These are phyloP conservation scores for Davidsoniella virescens DNA, from an alignment of 2,329 filamentous ascomycete species.

Conservation along the genomic window DNA sequence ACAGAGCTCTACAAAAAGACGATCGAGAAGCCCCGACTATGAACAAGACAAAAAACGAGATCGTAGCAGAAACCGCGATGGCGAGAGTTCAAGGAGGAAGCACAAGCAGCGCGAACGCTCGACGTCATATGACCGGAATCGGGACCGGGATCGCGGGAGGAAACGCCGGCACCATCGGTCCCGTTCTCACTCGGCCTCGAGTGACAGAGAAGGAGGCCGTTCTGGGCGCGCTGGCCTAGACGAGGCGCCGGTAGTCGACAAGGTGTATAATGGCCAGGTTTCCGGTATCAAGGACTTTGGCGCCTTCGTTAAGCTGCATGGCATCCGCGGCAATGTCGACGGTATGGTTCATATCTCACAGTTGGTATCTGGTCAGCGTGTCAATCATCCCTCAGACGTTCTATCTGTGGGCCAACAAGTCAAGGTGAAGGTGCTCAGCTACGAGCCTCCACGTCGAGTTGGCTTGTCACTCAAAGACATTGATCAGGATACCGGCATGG, in stretches of 20 bases:
- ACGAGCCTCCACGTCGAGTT: slow-evolving; percentile 58
- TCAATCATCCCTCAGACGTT: slow-evolving; percentile 84
- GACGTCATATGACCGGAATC: slow-evolving; percentile 25
- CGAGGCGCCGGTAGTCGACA: slow-evolving; percentile 63
- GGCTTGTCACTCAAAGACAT: slow-evolving; percentile 96
- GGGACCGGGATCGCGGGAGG: slow-evolving; percentile 15
- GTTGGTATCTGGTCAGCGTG: slow-evolving; percentile 66
- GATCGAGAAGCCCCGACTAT: slow-evolving; percentile 34
- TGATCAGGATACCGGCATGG: slow-evolving; percentile 73
- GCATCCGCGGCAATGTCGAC: slow-evolving; percentile 76
- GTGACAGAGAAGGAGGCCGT: slow-evolving; percentile 2
- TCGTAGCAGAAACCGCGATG: slow-evolving; percentile 21
- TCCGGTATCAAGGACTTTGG: slow-evolving; percentile 93
- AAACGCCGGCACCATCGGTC: slow-evolving; percentile 20
- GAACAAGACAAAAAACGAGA: slow-evolving; percentile 14
- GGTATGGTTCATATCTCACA: slow-evolving; percentile 89
- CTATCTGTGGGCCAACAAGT: slow-evolving; percentile 66
- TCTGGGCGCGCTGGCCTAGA: slow-evolving; percentile 45
- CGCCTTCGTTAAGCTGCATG: slow-evolving; percentile 80
- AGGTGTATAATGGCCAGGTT: slow-evolving; percentile 78
- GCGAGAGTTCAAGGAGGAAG: slow-evolving; percentile 38
- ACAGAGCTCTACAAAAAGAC: slow-evolving; percentile 24
- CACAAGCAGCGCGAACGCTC: slow-evolving; percentile 26
- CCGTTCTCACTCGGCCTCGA: slow-evolving; percentile 23
- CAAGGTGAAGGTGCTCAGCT: slow-evolving; percentile 82